Evolutionary conservation across 495 filamentous ascomycete genomes (phyloP), one percentile per base, ranked within the genome.

Genomic region (Penicillium desertorum): DNA sequence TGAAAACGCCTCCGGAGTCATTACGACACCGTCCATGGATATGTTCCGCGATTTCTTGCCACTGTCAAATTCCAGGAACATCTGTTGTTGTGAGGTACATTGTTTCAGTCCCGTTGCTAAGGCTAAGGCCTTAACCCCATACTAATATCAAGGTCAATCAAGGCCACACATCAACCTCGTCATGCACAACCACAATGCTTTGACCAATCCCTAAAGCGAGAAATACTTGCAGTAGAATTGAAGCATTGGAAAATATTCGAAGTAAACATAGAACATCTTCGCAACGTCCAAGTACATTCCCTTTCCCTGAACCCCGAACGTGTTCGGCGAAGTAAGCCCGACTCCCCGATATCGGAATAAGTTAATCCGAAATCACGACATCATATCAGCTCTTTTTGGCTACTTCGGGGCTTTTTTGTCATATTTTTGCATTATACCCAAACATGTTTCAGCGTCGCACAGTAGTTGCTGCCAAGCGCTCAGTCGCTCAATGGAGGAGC

Each of bases 371-470:
- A 34, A 48, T 32, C 53, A 55, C 53, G 53, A 47, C 53, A 55
- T 55, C 52, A 14, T 16, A 29, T 36, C 4, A 16, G 22, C 22
- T 14, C 53, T 52, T 12, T 25, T 39, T 42, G 8, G 29, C 8
- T 30, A 1, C 29, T 48, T 48, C 29, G 10, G 16, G 25, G 29
- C n/a, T 23, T 6, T 19, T 43, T n/a, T 8, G n/a, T 30, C 25
- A 32, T 6, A 27, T 34, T 45, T 25, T 25, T 14, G 25, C 14
- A 11, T 16, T 20, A 19, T 6, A 22, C 23, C 45, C 48, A 53
- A 30, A 30, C 12, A 70, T 71, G 66, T 60, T 71, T 43, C 43
- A 59, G 48, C 51, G 64, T 42, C 51, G 45, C 36, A 57, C 60
- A 27, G 52, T 58, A 36, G 43, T 56, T 29, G 65, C 57, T 51